Evolutionary conservation across 495 filamentous ascomycete genomes (phyloP), one percentile per base, ranked within the genome.

Genomic region (Penicillium soppii): DNA sequence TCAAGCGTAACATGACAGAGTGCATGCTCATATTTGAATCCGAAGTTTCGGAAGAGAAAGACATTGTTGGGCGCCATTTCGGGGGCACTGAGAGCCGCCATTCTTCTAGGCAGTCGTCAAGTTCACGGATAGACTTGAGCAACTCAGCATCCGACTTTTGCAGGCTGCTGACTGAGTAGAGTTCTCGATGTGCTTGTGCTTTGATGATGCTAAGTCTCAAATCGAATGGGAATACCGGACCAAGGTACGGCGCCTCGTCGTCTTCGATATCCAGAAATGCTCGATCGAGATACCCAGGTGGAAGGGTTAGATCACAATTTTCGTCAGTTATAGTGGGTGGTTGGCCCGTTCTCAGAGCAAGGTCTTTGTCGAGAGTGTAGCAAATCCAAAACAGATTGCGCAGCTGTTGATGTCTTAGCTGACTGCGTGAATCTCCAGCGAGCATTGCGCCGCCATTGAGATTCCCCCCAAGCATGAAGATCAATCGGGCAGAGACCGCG

Each of bases 371-470:
- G 25, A 77, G 46, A 2, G 63, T 70, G 41, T 79, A 82, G 62
- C 74, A 74, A 3, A 81, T 59, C 79, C 78, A 82, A 54, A 82
- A 82, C 0, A 82, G 47, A 38, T 72, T 72, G 0, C 79, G 75
- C 1, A 80, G 54, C 12, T 76, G 73, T 4, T 52, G 32, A 5
- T 67, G 63, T 15, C 42, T 56, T 46, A 61, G 57, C 3, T 48
- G 20, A 20, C 53, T 35, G 17, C 39, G 29, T 32, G 53, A 7
- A 52, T 45, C 8, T 42, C 37, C 3, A 17, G 35, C 1, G 40
- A 47, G 19, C 5, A 38, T 16, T 41, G 39, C 26, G 36, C 50
- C 15, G 32, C 57, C 16, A 38, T 33, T 23, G 6, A 43, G 15
- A 58, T 81, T 72, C 6, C 62, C 77, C n/a, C 75, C 75, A 6